Evolutionary conservation across 306 rosid species (phyloP).

Genomic region (Begonia masoniana): DNA sequence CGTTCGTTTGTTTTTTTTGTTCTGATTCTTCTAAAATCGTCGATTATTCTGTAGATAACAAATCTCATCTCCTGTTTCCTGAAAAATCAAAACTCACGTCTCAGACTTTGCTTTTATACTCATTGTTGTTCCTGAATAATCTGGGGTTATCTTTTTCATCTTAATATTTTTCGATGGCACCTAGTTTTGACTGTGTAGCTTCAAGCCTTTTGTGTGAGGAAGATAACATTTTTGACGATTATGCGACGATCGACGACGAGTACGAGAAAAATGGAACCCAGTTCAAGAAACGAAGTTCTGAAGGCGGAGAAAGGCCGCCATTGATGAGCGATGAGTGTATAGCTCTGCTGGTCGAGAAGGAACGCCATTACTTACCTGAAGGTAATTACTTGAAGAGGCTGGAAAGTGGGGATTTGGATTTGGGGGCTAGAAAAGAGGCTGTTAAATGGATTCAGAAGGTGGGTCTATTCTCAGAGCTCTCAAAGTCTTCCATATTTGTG

Average conservation of each 20-base stretch:
- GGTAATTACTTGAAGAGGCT: conserved; percentile 44
- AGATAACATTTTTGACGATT: conserved; percentile 39
- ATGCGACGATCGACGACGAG: conserved; percentile 12
- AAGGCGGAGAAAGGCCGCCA: conserved; percentile 30
- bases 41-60: too few relatives aligned
- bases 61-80: too few relatives aligned
- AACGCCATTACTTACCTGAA: conserved; percentile 42
- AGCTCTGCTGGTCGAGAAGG: conserved; percentile 50
- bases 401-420: conserved; percentile 57
- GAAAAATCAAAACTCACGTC: too few relatives aligned
- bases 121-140: too few relatives aligned
- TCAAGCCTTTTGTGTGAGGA: conserved; percentile 80
- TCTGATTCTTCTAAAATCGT: neutral
- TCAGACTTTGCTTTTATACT: too few relatives aligned
- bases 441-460: conserved; percentile 88
- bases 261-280: conserved; percentile 18
- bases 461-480: conserved; percentile 6
- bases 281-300: conserved; percentile 10
- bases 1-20: neutral
- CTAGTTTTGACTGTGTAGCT: conserved; percentile 57
- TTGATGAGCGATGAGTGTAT: conserved; percentile 67
- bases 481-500: neutral
- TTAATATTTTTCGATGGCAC: conserved; percentile 53
- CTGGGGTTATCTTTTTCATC: too few relatives aligned
- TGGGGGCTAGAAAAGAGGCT: conserved; percentile 53